Base-by-base conservation (phyloP, 2,329 filamentous ascomycete genomes). In the Dryadomyces quercivorus region DNA sequence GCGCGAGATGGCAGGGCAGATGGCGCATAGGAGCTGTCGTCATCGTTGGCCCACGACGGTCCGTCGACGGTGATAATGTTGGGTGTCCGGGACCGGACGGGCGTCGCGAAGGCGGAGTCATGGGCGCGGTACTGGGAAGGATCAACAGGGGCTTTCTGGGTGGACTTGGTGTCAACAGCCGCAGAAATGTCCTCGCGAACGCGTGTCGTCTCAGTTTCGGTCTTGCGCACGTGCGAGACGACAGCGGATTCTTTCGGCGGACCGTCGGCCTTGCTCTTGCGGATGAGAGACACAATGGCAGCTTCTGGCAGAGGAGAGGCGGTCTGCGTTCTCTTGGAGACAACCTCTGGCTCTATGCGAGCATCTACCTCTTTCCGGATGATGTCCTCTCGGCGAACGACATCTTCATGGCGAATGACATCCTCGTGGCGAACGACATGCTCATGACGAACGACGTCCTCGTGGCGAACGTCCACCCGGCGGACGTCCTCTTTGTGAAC, bases 121-220 rank as follows among this genome's bases (percentile, higher is more conserved):
- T 71, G 59, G 57, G 82, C 75, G 64, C 77, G 78, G 62, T 71
- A 83, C 63, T 80, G 72, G 63, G 83, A 82, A 18, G 79, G 77
- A 65, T 84, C 75, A 62, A 78, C 64, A 51, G 65, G 47, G 7
- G 16, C 2, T 10, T 4, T 15, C 26, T n/a, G 18, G 3, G 42
- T 8, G 7, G 42, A 12, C 42, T n/a, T 20, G 16, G 5, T 13
- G 7, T n/a, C 12, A 18, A n/a, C 42, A 9, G 42, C 15, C 15
- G n/a, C n/a, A 18, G 18, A 8, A 13, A 2, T 40, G 42, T 44
- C 16, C 15, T 44, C 16, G 42, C 4, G 42, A 18, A 20, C 16
- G 15, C 7, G 15, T 8, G 16, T 8, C n/a, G 13, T n/a, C 16
- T 44, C 16, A 3, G 42, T 44, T 16, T 44, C 16, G 15, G 44